phyloP scores from a whole-genome alignment of 139 green algal genomes.

The Diplosphaera chodatii region DNA sequence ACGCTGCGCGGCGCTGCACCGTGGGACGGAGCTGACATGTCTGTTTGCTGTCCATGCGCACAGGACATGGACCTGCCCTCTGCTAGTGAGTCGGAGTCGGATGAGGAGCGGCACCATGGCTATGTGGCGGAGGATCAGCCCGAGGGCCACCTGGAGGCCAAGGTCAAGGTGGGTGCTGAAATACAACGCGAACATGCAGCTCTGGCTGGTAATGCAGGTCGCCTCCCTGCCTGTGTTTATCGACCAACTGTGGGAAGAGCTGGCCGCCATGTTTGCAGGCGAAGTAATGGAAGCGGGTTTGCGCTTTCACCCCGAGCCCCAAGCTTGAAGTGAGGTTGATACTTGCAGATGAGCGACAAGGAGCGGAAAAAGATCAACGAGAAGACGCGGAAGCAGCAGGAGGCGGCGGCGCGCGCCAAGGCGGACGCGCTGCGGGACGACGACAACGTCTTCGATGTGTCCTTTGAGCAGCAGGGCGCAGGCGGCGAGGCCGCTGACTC shows the following conservation, averaged over 20 bases:
- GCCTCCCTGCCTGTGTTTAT: no score
- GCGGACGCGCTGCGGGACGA: slow-evolving; percentile 85
- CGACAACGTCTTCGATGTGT: slow-evolving; percentile 95
- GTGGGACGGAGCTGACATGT: no score
- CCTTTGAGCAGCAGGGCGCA: slow-evolving; percentile 71
- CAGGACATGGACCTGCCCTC: slow-evolving; percentile 88
- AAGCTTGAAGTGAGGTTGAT: no score
- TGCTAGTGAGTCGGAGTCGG: slow-evolving; percentile 52
- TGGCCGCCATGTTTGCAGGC: no score
- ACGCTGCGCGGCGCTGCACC: no score
- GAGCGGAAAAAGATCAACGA: slow-evolving; percentile 78
- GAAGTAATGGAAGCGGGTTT: no score
- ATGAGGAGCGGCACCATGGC: slow-evolving; percentile 41
- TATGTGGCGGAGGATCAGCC: slow-evolving; percentile 42
- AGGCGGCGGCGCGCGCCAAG: slow-evolving; percentile 71
- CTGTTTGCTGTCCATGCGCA: background rate
- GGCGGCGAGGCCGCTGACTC: slow-evolving; percentile 22
- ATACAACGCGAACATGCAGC: no score
- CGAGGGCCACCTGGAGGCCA: slow-evolving; percentile 13
- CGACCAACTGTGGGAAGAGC: no score
- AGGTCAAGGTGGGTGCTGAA: background rate
- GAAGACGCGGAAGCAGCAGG: slow-evolving; percentile 72
- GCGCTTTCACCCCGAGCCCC: no score
- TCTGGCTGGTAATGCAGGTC: no score
- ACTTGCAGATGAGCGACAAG: slow-evolving; percentile 35